A percentile compares a stretch with the other conserved stretches of the same genome.
These are phyloP conservation scores for Penicillium ochrochloron DNA, from an alignment of 495 filamentous ascomycete genomes.

Conservation along the genomic window DNA sequence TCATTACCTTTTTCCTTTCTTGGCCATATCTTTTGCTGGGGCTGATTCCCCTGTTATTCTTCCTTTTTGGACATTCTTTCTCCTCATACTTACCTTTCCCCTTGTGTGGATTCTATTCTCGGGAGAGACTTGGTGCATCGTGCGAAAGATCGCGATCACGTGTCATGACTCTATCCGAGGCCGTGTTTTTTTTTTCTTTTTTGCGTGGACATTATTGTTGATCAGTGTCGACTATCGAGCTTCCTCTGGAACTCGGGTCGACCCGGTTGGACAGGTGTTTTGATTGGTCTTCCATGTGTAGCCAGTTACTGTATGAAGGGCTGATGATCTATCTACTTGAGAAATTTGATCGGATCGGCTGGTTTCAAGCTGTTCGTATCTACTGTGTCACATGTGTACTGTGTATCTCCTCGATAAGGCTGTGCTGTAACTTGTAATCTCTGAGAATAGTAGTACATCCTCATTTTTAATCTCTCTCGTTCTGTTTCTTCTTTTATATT, in stretches of 20 bases:
- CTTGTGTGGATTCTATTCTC: conserved; percentile 10
- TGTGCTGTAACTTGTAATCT: not conserved
- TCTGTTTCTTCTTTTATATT: not conserved
- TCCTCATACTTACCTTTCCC: conserved; percentile 14
- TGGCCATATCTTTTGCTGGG: conserved; percentile 20
- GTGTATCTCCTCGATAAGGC: not conserved
- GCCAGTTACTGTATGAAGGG: not conserved
- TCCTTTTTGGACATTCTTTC: conserved; percentile 26
- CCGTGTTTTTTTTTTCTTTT: conserved; percentile 13
- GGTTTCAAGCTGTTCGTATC: not conserved
- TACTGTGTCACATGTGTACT: not conserved
- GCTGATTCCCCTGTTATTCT: conserved; percentile 20
- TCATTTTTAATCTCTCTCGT: not conserved
- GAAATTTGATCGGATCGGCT: conserved; percentile 8
- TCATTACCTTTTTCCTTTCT: conserved; percentile 15
- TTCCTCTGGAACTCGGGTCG: not conserved
- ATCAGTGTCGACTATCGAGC: not conserved
- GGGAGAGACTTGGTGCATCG: conserved; percentile 21
- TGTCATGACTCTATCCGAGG: conserved; percentile 30
- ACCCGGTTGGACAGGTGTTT: not conserved
- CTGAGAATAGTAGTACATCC: not conserved
- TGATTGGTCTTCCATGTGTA: not conserved
- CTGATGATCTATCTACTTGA: conserved; percentile 16
- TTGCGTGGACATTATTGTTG: conserved; percentile 13
- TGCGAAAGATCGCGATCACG: conserved; percentile 19